Percentiles rank a stretch among this genome's conserved stretches.
Evolutionary conservation across 257 asterid genomes (phyloP).

Genomic region (Misopates orontium): DNA sequence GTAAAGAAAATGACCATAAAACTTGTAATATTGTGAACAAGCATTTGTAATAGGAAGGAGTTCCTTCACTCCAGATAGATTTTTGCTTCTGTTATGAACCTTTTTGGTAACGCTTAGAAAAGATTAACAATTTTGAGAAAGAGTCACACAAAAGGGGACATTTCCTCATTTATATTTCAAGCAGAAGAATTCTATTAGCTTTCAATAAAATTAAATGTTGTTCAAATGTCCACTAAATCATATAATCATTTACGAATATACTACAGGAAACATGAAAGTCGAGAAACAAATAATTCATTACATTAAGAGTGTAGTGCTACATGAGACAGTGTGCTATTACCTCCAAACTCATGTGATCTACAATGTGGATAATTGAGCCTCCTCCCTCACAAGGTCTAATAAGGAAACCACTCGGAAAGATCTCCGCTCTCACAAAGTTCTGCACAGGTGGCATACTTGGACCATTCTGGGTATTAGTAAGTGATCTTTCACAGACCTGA

Average conservation of each 20-base stretch:
- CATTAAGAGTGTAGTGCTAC: background rate
- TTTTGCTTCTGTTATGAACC: background rate
- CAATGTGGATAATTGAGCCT: conserved; percentile 86
- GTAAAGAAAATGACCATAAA: background rate
- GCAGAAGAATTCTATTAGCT: background rate
- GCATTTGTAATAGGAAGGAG: background rate
- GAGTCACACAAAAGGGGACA: background rate
- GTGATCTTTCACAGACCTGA: conserved; percentile 90
- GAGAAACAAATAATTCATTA: background rate
- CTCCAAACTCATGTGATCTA: conserved; percentile 87
- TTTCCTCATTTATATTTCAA: background rate
- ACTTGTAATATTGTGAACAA: background rate
- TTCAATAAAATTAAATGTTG: background rate
- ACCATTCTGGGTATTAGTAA: conserved; percentile 78
- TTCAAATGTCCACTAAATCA: background rate
- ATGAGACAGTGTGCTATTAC: conserved; percentile 31
- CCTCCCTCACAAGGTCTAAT: conserved; percentile 94
- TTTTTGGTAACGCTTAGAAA: background rate
- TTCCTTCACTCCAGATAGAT: background rate
- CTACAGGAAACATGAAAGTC: background rate
- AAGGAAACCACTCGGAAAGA: conserved; percentile 85
- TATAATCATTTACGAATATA: background rate
- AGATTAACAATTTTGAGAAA: background rate
- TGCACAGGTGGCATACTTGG: conserved; percentile 85
- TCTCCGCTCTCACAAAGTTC: conserved; percentile 83